Percentiles rank a stretch among this genome's conserved stretches.
Evolutionary conservation across 805 yeast genomes (phyloP).

Genomic region (Wickerhamiella lipophila): DNA sequence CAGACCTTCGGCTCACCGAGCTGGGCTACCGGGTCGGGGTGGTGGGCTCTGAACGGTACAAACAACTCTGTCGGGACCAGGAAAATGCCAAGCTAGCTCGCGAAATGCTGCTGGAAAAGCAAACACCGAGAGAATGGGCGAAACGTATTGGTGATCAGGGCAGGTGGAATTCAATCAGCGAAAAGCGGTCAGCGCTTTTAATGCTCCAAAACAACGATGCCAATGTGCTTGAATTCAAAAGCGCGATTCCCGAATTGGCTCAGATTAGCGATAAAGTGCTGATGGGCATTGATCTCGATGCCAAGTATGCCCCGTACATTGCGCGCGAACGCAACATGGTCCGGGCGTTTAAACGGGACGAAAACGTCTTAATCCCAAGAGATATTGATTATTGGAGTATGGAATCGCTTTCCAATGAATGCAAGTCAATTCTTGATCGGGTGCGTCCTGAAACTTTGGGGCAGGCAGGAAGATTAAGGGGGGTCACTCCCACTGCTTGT

Average conservation of each 20-base stretch:
- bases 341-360: constrained; percentile 74
- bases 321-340: constrained; percentile 58
- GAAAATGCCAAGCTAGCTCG: constrained; percentile 34
- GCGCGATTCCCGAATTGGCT: constrained; percentile 31
- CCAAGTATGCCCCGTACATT: constrained; percentile 70
- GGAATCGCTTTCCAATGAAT: constrained; percentile 64
- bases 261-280: constrained; percentile 35
- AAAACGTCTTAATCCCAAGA: constrained; percentile 54
- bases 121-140: constrained; percentile 54
- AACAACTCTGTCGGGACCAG: constrained; percentile 35
- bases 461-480: constrained; percentile 89
- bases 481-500: constrained; percentile 86
- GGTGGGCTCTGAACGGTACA: constrained; percentile 48
- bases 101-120: constrained; percentile 34
- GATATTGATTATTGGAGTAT: constrained; percentile 48
- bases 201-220: constrained; percentile 44
- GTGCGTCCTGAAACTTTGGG: constrained; percentile 85
- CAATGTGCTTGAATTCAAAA: constrained; percentile 40
- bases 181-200: constrained; percentile 27
- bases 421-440: constrained; percentile 49
- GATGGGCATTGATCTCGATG: constrained; percentile 60
- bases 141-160: constrained; percentile 31
- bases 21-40: constrained; percentile 56
- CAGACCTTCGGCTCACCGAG: constrained; percentile 71
- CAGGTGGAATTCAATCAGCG: constrained; percentile 39